Evolutionary conservation across 768 basidiomycete genomes (phyloP), one percentile per base, ranked within the genome.

Genomic region (Cyathus striatus): DNA sequence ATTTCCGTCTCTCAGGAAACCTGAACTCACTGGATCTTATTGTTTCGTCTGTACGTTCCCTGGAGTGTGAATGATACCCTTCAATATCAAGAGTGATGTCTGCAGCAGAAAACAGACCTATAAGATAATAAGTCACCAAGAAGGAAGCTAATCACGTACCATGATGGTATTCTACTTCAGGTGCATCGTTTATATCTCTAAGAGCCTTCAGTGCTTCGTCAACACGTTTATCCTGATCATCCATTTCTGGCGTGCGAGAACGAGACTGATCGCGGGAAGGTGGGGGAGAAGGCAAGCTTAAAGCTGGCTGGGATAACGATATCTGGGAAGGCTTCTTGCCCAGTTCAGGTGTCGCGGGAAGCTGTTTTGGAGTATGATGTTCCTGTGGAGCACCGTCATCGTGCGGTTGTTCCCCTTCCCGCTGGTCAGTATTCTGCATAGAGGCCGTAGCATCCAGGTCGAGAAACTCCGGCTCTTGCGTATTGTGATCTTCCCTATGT

Each of bases 71-170:
- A 60, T 90, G 85, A 60, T 95, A 95, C 0, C 91, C 92, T 41
- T 82, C 79, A 54, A 80, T 78, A 52, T 96, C 92, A 23, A 94
- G 70, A 13, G 88, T 84, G 38, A 93, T 71, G 49, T 83, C 89
- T 89, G n/a, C n/a, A 48, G 6, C 89, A 88, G 13, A 7, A 47
- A 6, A 40, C 13, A 40, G 14, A 7, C 20, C 14, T 13, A 13
- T 40, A 16, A 22, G 46, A 43, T 32, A 25, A 38, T 6, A 26
- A 10, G 32, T 35, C n/a, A n/a, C n/a, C 30, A 40, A 12, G n/a
- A 18, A 35, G 38, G 21, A 44, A 27, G 33, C 26, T 12, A 38
- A 40, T 5, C 21, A 37, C 56, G 37, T 42, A 80, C 84, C 72
- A 34, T 75, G 66, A 23, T 76, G 77, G 50, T 90, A 89, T 38